phyloP scores from a whole-genome alignment of 305 asterid genomes.

The Fraxinus albicans region DNA sequence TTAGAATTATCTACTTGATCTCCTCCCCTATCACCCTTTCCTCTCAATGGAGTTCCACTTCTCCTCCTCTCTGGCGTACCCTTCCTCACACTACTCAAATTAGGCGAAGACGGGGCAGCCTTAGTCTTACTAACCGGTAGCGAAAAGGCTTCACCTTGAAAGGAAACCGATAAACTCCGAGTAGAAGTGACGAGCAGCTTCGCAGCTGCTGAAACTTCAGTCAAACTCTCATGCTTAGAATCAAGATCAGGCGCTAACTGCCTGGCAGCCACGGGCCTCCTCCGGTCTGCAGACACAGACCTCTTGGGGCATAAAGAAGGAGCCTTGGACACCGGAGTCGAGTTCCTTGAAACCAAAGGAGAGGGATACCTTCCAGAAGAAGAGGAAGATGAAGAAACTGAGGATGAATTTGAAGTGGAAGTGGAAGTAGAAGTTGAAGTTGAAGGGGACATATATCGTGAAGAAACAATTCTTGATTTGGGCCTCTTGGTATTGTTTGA shows the following conservation, averaged over 20 bases:
- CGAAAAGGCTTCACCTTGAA: slow-evolving; percentile 85
- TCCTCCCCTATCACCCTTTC: slow-evolving; percentile 55
- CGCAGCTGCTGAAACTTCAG: slow-evolving; percentile 71
- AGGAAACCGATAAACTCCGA: slow-evolving; percentile 85
- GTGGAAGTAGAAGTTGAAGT: slow-evolving; percentile 53
- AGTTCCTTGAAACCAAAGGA: slow-evolving; percentile 60
- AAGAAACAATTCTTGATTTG: slow-evolving; percentile 49
- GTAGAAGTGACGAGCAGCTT: slow-evolving; percentile 75
- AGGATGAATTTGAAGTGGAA: slow-evolving; percentile 71
- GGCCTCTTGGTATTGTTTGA: slow-evolving; percentile 33
- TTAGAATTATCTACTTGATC: slow-evolving; percentile 69
- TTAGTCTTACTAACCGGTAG: slow-evolving; percentile 82
- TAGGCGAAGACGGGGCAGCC: slow-evolving; percentile 71
- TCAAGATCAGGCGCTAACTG: slow-evolving; percentile 65
- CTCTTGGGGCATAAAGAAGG: slow-evolving; percentile 59
- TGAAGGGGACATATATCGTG: slow-evolving; percentile 69
- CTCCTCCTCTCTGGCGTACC: slow-evolving; percentile 73
- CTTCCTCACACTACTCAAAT: slow-evolving; percentile 59
- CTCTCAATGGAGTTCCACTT: slow-evolving; percentile 53
- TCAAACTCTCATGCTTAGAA: slow-evolving; percentile 38
- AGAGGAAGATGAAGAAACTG: slow-evolving; percentile 55
- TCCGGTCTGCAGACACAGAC: slow-evolving; percentile 82
- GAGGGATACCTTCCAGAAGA: slow-evolving; percentile 76
- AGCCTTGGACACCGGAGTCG: slow-evolving; percentile 43
- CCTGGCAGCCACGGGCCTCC: slow-evolving; percentile 46